Conservation (phyloP, 192 early-diverging fungal genomes). For the Entomortierella lignicola region DNA sequence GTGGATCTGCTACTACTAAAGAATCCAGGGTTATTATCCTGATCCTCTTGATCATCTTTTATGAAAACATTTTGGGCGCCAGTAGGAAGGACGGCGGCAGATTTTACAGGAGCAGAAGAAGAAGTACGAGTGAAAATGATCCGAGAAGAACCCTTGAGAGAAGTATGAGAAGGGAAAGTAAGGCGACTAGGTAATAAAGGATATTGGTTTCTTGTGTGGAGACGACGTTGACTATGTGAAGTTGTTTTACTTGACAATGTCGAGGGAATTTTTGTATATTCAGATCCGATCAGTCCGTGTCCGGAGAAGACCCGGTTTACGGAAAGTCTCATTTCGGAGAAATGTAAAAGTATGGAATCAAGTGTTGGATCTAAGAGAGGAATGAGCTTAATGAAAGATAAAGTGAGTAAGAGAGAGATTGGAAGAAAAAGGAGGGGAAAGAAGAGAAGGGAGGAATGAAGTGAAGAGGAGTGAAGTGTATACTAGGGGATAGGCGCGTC, state of each 20-base stretch:
- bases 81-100: slow-evolving; percentile 18
- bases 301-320: slow-evolving; percentile 31
- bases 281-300: slow-evolving; percentile 48
- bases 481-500: not conserved
- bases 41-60: slow-evolving; percentile 15
- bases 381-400: not conserved
- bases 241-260: slow-evolving; percentile 13
- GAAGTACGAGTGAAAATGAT: slow-evolving; percentile 42
- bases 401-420: not conserved
- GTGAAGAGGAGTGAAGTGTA: not conserved
- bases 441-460: not conserved
- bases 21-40: slow-evolving; percentile 22
- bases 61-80: slow-evolving; percentile 13
- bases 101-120: slow-evolving; percentile 16
- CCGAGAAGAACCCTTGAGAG: slow-evolving; percentile 26
- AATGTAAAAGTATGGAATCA: no score
- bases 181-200: not conserved
- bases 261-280: slow-evolving; percentile 11
- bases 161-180: not conserved
- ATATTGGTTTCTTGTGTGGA: not conserved
- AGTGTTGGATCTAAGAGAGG: no score
- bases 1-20: slow-evolving; percentile 22
- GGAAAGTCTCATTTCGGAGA: not conserved
- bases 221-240: slow-evolving; percentile 6
- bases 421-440: not conserved